Evolutionary conservation across 257 asterid genomes (phyloP), one percentile per base, ranked within the genome.

Genomic region (Ophiorrhiza pumila): DNA sequence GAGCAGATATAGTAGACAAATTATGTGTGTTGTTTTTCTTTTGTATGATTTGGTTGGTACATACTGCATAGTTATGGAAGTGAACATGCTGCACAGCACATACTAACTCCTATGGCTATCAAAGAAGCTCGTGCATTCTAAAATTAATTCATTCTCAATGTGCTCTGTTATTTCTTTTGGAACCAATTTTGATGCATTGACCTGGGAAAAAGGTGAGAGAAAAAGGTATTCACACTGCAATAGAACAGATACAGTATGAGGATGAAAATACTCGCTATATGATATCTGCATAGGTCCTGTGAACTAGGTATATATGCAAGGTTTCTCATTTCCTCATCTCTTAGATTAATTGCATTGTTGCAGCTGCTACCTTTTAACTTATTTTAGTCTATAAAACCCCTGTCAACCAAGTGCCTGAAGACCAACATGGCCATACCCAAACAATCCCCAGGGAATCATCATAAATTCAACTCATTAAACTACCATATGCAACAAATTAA

Each of bases 221-320:
- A 17, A 91, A 78, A 79, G 84, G 96, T 71, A 85, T 94, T 58
- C 75, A 79, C 58, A 84, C 85, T 35, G 96, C 80, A 71, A 91
- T 94, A 89, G 95, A 89, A 84, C 98, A 94, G 76, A 80, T 94
- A 83, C 98, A 94, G 77, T 94, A 94, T 68, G 98, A 94, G 86
- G 98, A 94, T 82, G 97, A 91, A 85, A 94, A 91, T 79, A 94
- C 98, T 59, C 96, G 97, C 59, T 94, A 94, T 70, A n/a, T n/a
- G n/a, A n/a, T n/a, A 9, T 90, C 78, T 94, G 98, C 90, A 91
- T 94, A 71, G 97, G 96, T 59, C 96, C 97, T 55, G 97, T 94
- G 72, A 94, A 91, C 89, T 91, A 94, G 98, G 98, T n/a, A n/a
- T n/a, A n/a, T 94, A 73, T 53, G 74, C 67, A 76, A 60, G 35